These are phyloP conservation scores for Abrus precatorius DNA, from an alignment of 306 rosid genomes.

Conservation along the genomic window DNA sequence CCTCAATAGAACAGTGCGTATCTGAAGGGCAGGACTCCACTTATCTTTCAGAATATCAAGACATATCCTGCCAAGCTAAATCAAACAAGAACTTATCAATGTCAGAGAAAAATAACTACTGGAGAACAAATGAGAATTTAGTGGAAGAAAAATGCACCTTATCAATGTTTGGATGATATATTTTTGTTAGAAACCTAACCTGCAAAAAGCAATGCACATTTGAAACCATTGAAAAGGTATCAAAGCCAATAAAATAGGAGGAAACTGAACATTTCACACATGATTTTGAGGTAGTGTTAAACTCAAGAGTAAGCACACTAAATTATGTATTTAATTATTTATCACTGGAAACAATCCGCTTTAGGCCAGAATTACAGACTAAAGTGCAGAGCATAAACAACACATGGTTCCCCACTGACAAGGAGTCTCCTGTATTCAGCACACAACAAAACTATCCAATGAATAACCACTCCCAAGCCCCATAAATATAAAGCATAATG, in stretches of 20 bases:
- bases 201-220: slow-evolving; percentile 51
- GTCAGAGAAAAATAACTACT: slow-evolving; percentile 31
- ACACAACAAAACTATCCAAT: too few species aligned
- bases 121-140: slow-evolving; percentile 25
- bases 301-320: too few species aligned
- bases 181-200: slow-evolving; percentile 95
- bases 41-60: slow-evolving; percentile 90
- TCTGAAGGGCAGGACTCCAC: slow-evolving; percentile 95
- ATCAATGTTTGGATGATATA: slow-evolving; percentile 96
- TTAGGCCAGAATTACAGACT: too few species aligned
- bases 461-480: too few species aligned
- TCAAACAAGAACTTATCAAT: slow-evolving; percentile 3
- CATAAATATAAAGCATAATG: too few species aligned
- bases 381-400: too few species aligned
- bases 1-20: slow-evolving; percentile 93
- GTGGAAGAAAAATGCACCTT: slow-evolving; percentile 63
- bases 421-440: too few species aligned
- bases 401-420: too few species aligned
- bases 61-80: slow-evolving; percentile 88
- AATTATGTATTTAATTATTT: too few species aligned
- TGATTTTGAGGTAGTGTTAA: not conserved
- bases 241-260: slow-evolving; percentile 25
- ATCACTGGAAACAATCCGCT: too few species aligned
- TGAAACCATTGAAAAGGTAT: slow-evolving; percentile 25
- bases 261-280: slow-evolving; percentile 6